Evolutionary conservation across 2,329 filamentous ascomycete species (phyloP), one percentile per base, ranked within the genome.

Genomic region (Penicillium sp.): DNA sequence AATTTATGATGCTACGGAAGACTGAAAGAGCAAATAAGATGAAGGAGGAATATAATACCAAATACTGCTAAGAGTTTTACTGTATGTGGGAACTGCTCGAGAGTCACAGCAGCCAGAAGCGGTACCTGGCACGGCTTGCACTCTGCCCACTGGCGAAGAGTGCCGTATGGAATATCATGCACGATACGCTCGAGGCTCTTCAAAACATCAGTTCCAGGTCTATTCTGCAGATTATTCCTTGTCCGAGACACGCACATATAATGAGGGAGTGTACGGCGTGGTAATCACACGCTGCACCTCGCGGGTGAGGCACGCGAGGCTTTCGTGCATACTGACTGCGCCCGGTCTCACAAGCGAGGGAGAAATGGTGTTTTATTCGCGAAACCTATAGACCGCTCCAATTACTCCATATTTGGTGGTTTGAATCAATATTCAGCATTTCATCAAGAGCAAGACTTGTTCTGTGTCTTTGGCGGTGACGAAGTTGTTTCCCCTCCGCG

Each of bases 81-180:
- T 68, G 80, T 82, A 47, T 77, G 73, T 33, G 78, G 74, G 35
- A 84, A 66, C 24, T 77, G 78, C 58, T 81, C 76, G 28, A 79
- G 65, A n/a, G 82, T 63, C 33, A 70, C 68, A n/a, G 68, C 69
- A 14, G 74, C 72, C 21, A 85, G 67, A 21, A 69, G 66, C 11
- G 70, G 67, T 47, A 83, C 66, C 50, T 79, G 77, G 63, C 82
- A 84, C 26, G 74, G 73, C 57, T 81, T 77, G 18, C 68, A 72
- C 33, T 73, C 65, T 3, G 79, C 74, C 77, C 80, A 83, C 23
- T 66, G 65, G 7, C 67, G 66, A 14, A 84, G 69, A 5, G 70
- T 68, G 14, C 63, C 57, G 16, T 64, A 58, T 20, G 74, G 64
- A 40, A 68, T 69, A 42, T 63, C 59, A 42, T 65, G 58, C 1